Percentiles rank a stretch among this genome's conserved stretches.
phyloP scores from a whole-genome alignment of 192 early-diverging fungal species.

The Gamsiella multidivaricata region DNA sequence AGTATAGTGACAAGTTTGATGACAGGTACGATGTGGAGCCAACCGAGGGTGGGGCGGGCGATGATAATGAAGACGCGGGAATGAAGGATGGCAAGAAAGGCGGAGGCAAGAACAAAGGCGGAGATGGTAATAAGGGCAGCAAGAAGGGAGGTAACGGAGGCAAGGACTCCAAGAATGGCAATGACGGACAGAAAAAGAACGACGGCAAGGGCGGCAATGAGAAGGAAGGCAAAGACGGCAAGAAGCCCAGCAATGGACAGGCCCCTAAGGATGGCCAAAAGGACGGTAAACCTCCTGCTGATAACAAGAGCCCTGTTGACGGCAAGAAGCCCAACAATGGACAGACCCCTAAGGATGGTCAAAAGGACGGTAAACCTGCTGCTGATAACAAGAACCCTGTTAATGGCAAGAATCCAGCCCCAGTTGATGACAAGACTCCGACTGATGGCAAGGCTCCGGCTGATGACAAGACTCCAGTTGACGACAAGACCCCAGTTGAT shows the following conservation, averaged over 20 bases:
- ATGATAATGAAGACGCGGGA: background rate
- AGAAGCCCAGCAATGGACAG: background rate
- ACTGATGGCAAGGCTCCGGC: background rate
- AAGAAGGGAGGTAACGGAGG: slow-evolving; percentile 17
- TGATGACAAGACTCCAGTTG: background rate
- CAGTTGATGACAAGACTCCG: background rate
- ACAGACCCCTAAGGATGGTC: background rate
- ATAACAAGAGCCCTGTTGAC: background rate
- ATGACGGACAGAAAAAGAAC: slow-evolving; percentile 21
- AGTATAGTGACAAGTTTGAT: slow-evolving; percentile 16
- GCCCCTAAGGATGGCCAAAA: slow-evolving; percentile 11
- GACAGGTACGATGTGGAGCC: background rate
- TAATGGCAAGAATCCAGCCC: background rate
- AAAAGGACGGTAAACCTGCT: slow-evolving; percentile 1
- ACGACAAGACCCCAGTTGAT: slow-evolving; percentile 11
- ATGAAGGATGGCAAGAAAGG: background rate
- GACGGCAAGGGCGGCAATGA: slow-evolving; percentile 12
- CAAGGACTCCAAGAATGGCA: slow-evolving; percentile 9
- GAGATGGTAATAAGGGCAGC: background rate
- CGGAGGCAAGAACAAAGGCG: background rate
- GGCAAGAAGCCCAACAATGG: slow-evolving; percentile 2
- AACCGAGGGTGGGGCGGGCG: background rate
- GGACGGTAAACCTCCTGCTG: background rate
- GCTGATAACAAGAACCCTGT: background rate
- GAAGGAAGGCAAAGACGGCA: slow-evolving; percentile 6